Conservation (phyloP, 2,329 filamentous ascomycete species). For the Arthrobotrys sinensis region DNA sequence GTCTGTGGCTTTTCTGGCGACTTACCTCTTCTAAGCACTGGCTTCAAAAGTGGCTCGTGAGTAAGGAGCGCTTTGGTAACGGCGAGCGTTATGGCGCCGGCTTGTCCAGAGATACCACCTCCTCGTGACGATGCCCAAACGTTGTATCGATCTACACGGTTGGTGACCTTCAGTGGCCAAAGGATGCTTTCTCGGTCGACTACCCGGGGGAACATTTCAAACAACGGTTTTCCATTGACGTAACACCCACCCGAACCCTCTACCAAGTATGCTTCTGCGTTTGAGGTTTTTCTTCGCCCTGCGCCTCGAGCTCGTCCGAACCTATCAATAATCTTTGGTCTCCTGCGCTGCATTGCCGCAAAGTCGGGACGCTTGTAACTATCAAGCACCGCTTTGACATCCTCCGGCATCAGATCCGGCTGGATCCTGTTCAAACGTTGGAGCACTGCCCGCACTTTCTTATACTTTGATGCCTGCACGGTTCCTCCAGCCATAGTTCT, state of each 20-base stretch:
- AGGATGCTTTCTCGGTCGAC: conserved; percentile 95
- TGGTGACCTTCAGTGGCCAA: conserved; percentile 88
- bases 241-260: conserved; percentile 92
- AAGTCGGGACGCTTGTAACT: conserved; percentile 84
- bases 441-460: conserved; percentile 80
- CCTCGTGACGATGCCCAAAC: conserved; percentile 88
- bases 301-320: conserved; percentile 84
- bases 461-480: conserved; percentile 83
- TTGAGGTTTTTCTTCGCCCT: conserved; percentile 88
- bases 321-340: conserved; percentile 71
- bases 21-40: conserved; percentile 88
- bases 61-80: conserved; percentile 88
- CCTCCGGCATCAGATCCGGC: conserved; percentile 79
- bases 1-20: conserved; percentile 62
- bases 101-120: conserved; percentile 93
- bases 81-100: conserved; percentile 91
- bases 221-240: conserved; percentile 89
- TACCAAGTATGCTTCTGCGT: conserved; percentile 87
- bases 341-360: conserved; percentile 71
- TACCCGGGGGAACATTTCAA: conserved; percentile 84
- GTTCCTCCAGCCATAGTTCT: conserved; percentile 79
- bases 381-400: conserved; percentile 77
- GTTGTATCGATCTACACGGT: conserved; percentile 95
- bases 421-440: conserved; percentile 89
- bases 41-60: conserved; percentile 93